Evolutionary conservation across 2,329 filamentous ascomycete genomes (phyloP).

Genomic region (Clarireedia homoeocarpa): DNA sequence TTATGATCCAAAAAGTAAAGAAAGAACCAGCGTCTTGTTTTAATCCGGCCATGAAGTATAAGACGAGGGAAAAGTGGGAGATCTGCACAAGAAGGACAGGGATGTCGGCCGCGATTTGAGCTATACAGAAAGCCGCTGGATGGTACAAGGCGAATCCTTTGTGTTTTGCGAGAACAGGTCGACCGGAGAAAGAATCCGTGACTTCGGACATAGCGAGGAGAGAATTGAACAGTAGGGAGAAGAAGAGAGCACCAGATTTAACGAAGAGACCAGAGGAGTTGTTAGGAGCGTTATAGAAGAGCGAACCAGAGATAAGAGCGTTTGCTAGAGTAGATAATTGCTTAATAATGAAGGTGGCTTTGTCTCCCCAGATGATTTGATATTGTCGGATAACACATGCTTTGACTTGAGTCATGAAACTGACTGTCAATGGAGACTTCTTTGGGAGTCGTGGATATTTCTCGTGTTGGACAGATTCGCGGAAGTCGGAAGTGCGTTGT

Average conservation of each 20-base stretch:
- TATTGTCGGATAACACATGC: constrained; percentile 53
- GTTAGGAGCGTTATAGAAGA: constrained; percentile 57
- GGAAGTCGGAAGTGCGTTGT: constrained; percentile 40
- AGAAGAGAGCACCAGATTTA: constrained; percentile 57
- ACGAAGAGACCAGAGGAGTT: constrained; percentile 54
- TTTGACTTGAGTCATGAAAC: constrained; percentile 47
- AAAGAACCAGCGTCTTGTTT: constrained; percentile 43
- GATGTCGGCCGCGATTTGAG: constrained; percentile 46
- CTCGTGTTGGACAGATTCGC: constrained; percentile 42
- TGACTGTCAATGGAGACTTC: constrained; percentile 47
- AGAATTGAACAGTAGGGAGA: constrained; percentile 54
- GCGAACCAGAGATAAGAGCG: constrained; percentile 55
- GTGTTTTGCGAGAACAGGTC: constrained; percentile 52
- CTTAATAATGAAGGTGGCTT: constrained; percentile 54
- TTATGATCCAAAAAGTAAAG: constrained; percentile 52
- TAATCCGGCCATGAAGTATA: constrained; percentile 59
- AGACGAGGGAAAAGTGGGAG: constrained; percentile 45
- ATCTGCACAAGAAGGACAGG: constrained; percentile 51
- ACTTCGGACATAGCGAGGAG: constrained; percentile 60
- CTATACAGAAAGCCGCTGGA: constrained; percentile 50
- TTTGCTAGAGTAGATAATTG: constrained; percentile 49
- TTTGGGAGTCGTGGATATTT: constrained; percentile 47
- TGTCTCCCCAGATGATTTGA: constrained; percentile 58
- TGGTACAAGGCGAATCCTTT: constrained; percentile 50
- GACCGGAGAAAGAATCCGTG: constrained; percentile 51